Evolutionary conservation across 1,139 yeast genomes (phyloP).

Genomic region (Suhomyces panamericanus): DNA sequence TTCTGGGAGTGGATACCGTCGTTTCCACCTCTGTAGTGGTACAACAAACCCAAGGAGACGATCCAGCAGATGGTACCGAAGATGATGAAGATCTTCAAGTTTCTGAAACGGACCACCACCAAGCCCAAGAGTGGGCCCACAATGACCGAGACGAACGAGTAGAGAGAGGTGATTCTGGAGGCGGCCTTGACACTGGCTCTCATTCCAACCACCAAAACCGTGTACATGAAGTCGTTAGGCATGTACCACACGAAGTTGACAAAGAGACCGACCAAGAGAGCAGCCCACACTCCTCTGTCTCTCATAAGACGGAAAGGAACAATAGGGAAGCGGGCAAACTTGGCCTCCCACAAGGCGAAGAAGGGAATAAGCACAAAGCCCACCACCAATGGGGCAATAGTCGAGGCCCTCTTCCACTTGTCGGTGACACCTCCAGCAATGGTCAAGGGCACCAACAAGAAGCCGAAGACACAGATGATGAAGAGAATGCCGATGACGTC

Average conservation of each 20-base stretch:
- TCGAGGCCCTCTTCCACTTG: slow-evolving; percentile 52
- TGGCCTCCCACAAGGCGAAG: slow-evolving; percentile 56
- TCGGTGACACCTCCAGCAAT: slow-evolving; percentile 57
- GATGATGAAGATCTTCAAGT: slow-evolving; percentile 60
- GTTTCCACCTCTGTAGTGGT: slow-evolving; percentile 56
- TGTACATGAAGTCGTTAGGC: slow-evolving; percentile 68
- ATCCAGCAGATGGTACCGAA: slow-evolving; percentile 58
- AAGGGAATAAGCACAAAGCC: slow-evolving; percentile 60
- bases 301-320: slow-evolving; percentile 56
- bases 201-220: slow-evolving; percentile 64
- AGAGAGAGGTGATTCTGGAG: slow-evolving; percentile 61
- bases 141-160: slow-evolving; percentile 64
- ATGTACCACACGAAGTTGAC: slow-evolving; percentile 62
- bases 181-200: slow-evolving; percentile 60
- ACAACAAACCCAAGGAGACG: slow-evolving; percentile 57
- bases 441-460: slow-evolving; percentile 53
- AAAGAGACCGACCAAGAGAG: slow-evolving; percentile 51
- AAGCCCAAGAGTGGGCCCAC: slow-evolving; percentile 62
- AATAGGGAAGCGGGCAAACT: slow-evolving; percentile 53
- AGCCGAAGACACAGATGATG: slow-evolving; percentile 52
- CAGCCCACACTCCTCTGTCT: slow-evolving; percentile 63
- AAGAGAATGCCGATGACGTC: slow-evolving; percentile 57
- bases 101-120: slow-evolving; percentile 49
- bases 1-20: slow-evolving; percentile 33
- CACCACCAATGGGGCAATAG: slow-evolving; percentile 64